Evolutionary conservation across 1,139 yeast genomes (phyloP).

Genomic region (Diutina ranongensis): DNA sequence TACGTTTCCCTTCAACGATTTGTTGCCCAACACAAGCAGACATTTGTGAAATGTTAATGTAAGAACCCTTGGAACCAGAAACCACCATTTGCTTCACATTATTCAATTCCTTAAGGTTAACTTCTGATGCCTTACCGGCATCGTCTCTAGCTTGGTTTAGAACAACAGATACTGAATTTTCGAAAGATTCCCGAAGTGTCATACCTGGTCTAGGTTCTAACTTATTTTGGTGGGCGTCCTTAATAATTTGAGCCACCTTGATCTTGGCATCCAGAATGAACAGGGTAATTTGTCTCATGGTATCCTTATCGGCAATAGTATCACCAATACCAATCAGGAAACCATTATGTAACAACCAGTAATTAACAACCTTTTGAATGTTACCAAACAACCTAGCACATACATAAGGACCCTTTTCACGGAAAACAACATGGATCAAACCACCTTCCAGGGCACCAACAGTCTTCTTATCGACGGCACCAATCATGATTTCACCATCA

Average conservation of each 20-base stretch:
- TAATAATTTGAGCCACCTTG: slow-evolving; percentile 85
- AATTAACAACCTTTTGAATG: slow-evolving; percentile 90
- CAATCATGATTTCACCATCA: slow-evolving; percentile 91
- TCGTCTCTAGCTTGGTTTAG: slow-evolving; percentile 98
- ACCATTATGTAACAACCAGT: slow-evolving; percentile 93
- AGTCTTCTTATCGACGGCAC: slow-evolving; percentile 95
- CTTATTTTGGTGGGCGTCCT: slow-evolving; percentile 80
- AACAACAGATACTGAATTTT: slow-evolving; percentile 90
- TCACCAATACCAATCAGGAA: slow-evolving; percentile 99
- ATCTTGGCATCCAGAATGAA: slow-evolving; percentile 89
- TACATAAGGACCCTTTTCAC: slow-evolving; percentile 89
- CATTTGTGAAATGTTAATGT: slow-evolving; percentile 98
- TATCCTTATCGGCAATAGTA: slow-evolving; percentile 94
- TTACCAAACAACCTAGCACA: slow-evolving; percentile 90
- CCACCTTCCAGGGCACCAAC: slow-evolving; percentile 99
- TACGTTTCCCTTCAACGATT: slow-evolving; percentile 98
- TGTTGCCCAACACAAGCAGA: slow-evolving; percentile 99
- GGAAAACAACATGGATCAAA: slow-evolving; percentile 88
- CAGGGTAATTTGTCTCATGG: slow-evolving; percentile 87
- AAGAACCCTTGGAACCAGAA: slow-evolving; percentile 98
- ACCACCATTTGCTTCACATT: slow-evolving; percentile 99
- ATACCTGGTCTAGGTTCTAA: slow-evolving; percentile 97
- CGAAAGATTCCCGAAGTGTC: slow-evolving; percentile 97
- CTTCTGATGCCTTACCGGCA: slow-evolving; percentile 97
- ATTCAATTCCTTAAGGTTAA: slow-evolving; percentile 84